Evolutionary conservation across 192 early-diverging fungal genomes (phyloP).

Genomic region (Entophlyctis luteolus): DNA sequence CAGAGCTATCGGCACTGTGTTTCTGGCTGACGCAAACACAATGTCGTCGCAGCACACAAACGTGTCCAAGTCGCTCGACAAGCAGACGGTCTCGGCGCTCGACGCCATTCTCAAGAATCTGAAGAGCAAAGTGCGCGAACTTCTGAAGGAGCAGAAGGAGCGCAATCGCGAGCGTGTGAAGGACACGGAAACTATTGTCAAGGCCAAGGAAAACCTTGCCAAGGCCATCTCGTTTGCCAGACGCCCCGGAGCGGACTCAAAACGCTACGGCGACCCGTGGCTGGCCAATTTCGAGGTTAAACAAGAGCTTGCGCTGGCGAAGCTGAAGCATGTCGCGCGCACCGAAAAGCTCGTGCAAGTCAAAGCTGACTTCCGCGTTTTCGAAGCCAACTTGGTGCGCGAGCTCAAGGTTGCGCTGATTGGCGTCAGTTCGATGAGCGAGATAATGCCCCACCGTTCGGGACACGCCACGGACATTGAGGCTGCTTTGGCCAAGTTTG

Average conservation of each 20-base stretch:
- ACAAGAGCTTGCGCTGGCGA: constrained; percentile 4
- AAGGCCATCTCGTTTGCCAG: constrained; percentile 13
- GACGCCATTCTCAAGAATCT: constrained; percentile 9
- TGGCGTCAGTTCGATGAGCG: constrained; percentile 1
- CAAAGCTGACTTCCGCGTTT: constrained; percentile 19
- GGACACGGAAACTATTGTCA: constrained; percentile 11
- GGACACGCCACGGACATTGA: constrained; percentile 4
- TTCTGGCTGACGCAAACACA: constrained; percentile 1
- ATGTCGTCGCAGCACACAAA: not conserved
- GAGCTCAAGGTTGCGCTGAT: constrained; percentile 18
- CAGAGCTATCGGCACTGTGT: not conserved
- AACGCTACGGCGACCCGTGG: constrained; percentile 14
- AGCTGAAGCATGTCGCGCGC: constrained; percentile 1
- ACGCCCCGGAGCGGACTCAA: constrained; percentile 16
- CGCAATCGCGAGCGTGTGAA: constrained; percentile 13
- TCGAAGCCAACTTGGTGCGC: constrained; percentile 21
- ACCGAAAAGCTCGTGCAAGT: constrained; percentile 6
- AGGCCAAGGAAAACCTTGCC: constrained; percentile 4
- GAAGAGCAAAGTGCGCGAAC: constrained; percentile 1
- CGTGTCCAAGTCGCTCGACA: not conserved
- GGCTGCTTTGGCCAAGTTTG: not conserved
- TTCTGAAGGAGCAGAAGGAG: constrained; percentile 13
- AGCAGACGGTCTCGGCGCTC: constrained; percentile 5
- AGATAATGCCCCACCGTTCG: constrained; percentile 1
- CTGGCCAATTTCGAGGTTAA: constrained; percentile 16